Percentiles rank a stretch among this genome's conserved stretches.
phyloP scores from a whole-genome alignment of 192 early-diverging fungal species.

The Coemansia sp. region DNA sequence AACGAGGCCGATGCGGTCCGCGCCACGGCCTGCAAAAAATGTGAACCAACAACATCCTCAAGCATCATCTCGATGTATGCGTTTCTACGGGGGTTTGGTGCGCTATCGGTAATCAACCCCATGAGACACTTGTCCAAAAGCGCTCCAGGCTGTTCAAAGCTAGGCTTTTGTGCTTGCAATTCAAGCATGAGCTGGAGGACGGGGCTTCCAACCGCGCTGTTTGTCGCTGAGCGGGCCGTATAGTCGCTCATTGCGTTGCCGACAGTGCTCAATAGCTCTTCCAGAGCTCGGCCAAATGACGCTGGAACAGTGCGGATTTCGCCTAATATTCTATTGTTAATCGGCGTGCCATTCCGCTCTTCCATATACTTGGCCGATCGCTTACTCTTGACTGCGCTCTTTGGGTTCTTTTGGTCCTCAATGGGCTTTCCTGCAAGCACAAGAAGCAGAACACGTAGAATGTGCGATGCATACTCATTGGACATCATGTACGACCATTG shows the following conservation, averaged over 20 bases:
- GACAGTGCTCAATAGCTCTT: conserved; percentile 56
- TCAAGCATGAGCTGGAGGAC: conserved; percentile 69
- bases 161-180: conserved; percentile 15
- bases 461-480: conserved; percentile 76
- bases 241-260: conserved; percentile 58
- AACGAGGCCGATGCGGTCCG: conserved; percentile 56
- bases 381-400: conserved; percentile 68
- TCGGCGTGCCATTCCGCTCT: conserved; percentile 22
- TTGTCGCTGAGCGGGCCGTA: conserved; percentile 58
- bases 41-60: conserved; percentile 74
- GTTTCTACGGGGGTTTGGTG: conserved; percentile 51
- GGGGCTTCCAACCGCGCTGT: conserved; percentile 75
- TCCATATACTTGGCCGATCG: conserved; percentile 68
- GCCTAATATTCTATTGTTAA: conserved; percentile 4
- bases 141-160: conserved; percentile 32
- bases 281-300: conserved; percentile 64
- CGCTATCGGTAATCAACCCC: conserved; percentile 57
- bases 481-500: conserved; percentile 63
- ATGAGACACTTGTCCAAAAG: conserved; percentile 62
- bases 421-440: conserved; percentile 68
- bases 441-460: conserved; percentile 70
- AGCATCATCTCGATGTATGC: conserved; percentile 63
- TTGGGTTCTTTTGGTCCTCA: conserved; percentile 54
- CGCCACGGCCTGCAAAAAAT: conserved; percentile 74
- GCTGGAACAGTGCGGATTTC: conserved; percentile 58